Conservation (phyloP, 495 filamentous ascomycete genomes). For the Aspergillus incahuasiensis region DNA sequence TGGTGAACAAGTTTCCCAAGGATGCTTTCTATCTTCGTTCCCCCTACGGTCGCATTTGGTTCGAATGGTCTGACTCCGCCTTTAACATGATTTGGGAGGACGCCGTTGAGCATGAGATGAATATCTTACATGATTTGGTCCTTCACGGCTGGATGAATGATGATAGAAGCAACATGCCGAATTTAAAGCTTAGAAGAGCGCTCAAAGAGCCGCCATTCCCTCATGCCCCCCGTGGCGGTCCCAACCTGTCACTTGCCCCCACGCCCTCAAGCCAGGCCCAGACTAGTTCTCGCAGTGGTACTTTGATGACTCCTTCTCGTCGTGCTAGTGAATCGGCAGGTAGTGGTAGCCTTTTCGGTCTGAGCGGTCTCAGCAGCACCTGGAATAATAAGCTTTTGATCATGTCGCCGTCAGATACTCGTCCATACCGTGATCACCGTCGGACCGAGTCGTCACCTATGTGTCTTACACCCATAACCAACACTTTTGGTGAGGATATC, state of each 20-base stretch:
- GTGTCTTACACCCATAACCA: conserved; percentile 10
- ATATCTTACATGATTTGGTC: conserved; percentile 18
- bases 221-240: background rate
- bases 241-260: background rate
- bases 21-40: conserved; percentile 14
- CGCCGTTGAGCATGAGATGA: conserved; percentile 22
- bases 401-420: conserved; percentile 2
- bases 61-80: conserved; percentile 24
- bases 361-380: conserved; percentile 1
- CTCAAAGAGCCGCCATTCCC: background rate
- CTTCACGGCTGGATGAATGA: conserved; percentile 17
- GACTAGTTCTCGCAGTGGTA: conserved; percentile 5
- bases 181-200: background rate
- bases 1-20: conserved; percentile 18
- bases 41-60: conserved; percentile 28
- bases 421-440: conserved; percentile 14
- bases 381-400: conserved; percentile 15
- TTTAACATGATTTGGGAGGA: conserved; percentile 18
- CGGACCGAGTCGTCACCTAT: conserved; percentile 22
- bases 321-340: conserved; percentile 11
- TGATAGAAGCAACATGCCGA: conserved; percentile 1
- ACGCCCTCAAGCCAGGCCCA: background rate
- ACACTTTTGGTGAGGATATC: background rate
- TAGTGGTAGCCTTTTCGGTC: background rate
- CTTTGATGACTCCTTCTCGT: conserved; percentile 8